Evolutionary conservation across 441 rosid species (phyloP), one percentile per base, ranked within the genome.

Genomic region (Aleurites moluccanus): DNA sequence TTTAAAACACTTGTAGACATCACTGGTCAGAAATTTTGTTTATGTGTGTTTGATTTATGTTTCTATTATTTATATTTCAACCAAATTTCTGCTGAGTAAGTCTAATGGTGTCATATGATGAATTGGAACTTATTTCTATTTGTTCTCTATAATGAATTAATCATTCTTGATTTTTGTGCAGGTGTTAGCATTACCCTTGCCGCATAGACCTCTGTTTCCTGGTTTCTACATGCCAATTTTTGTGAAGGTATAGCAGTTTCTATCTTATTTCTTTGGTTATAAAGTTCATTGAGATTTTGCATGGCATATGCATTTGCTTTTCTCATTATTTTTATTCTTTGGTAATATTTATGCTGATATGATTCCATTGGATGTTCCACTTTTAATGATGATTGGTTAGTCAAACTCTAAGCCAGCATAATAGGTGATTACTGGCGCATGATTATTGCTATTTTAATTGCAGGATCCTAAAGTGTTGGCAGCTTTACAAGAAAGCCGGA

Each of bases 191-290:
- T 82, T 96, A 73, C 98, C 98, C 3, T 85, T 96, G 85, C 89
- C 91, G 0, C 98, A 92, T 77, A 88, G 97, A 78, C 99, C 99
- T 70, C 87, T 96, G 57, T 93, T 96, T 74, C 98, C 98, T n/a
- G 99, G 98, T 47, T 96, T 96, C 77, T 96, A 91, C 91, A 90
- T 96, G 97, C 99, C 98, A 53, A 90, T 96, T 77, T 89, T 84
- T 82, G 98, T 96, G 60, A 96, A 96, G 98, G 99, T 96, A 90
- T 70, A 56, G 50, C 64, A 42, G 33, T 47, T 73, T 75, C 27
- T 45, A 1, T 69, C 27, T 38, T 56, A 33, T 45, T 55, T 52
- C 33, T 28, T 72, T 62, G 38, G 49, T 49, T 50, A 16, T 25
- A 18, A 11, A 38, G 73, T 76, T 59, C 44, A 15, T 28, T 35